A percentile compares a stretch with the other conserved stretches of the same genome.
These are phyloP conservation scores for Penicillium verrucosum DNA, from an alignment of 2,329 filamentous ascomycete species.

Conservation along the genomic window DNA sequence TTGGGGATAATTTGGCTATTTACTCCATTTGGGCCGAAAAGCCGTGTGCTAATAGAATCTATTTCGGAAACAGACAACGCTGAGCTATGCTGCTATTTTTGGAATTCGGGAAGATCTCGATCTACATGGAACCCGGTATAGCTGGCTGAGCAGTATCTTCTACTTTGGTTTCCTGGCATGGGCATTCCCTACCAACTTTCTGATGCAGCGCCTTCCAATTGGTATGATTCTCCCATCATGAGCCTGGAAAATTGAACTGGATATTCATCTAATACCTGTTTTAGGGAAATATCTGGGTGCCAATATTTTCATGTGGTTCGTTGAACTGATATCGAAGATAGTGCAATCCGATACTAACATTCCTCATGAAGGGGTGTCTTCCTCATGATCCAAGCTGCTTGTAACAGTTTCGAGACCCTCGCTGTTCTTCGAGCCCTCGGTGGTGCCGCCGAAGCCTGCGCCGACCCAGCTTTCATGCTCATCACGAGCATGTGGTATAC, in stretches of 20 bases:
- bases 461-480: conserved; percentile 61
- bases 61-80: conserved; percentile 45
- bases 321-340: background rate
- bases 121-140: conserved; percentile 58
- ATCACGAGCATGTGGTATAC: conserved; percentile 67
- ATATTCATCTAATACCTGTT: background rate
- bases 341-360: background rate
- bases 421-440: conserved; percentile 57
- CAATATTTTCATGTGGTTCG: conserved; percentile 57
- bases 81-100: conserved; percentile 64
- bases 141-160: conserved; percentile 55
- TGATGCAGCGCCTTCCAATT: conserved; percentile 52
- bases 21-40: background rate
- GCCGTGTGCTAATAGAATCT: background rate
- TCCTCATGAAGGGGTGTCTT: conserved; percentile 42
- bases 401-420: conserved; percentile 54
- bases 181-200: conserved; percentile 55
- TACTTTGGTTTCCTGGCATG: conserved; percentile 56
- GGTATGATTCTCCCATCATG: conserved; percentile 26
- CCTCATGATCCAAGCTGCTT: conserved; percentile 53
- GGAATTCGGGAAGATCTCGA: conserved; percentile 59
- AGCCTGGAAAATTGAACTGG: background rate
- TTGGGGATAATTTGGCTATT: background rate
- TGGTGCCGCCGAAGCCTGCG: conserved; percentile 56
- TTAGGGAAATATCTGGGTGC: conserved; percentile 52